These are phyloP conservation scores for Acanthochlamys bracteata DNA, from an alignment of 106 monocot genomes.

Conservation along the genomic window DNA sequence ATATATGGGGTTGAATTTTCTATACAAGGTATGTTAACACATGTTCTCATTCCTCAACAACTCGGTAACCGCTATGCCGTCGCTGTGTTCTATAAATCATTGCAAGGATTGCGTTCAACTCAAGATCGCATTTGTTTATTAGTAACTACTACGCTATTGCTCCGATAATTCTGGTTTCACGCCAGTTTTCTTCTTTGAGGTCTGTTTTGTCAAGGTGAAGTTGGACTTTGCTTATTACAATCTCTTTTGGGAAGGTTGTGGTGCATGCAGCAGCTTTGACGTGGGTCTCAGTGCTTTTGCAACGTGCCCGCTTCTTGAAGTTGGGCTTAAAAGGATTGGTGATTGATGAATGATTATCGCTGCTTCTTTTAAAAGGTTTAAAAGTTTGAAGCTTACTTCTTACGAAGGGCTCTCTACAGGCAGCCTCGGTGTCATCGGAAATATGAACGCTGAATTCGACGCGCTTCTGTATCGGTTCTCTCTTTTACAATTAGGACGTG, in stretches of 20 bases:
- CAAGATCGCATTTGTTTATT: slow-evolving; percentile 46
- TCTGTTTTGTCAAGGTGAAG: slow-evolving; percentile 66
- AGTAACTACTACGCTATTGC: slow-evolving; percentile 80
- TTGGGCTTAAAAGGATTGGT: slow-evolving; percentile 80
- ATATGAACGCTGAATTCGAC: too few species aligned
- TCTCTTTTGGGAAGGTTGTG: slow-evolving; percentile 68
- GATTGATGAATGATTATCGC: slow-evolving; percentile 68
- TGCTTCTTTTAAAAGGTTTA: slow-evolving; percentile 47
- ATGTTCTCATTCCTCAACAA: slow-evolving; percentile 53
- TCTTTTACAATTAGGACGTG: too few species aligned
- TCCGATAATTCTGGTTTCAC: slow-evolving; percentile 25
- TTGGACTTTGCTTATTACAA: slow-evolving; percentile 90
- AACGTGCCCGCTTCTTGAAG: slow-evolving; percentile 58
- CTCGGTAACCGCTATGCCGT: slow-evolving; percentile 52
- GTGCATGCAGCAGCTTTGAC: slow-evolving; percentile 50
- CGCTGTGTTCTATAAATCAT: slow-evolving; percentile 41
- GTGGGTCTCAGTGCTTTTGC: slow-evolving; percentile 63
- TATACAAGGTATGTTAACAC: slow-evolving; percentile 76
- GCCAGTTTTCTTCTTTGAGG: slow-evolving; percentile 43
- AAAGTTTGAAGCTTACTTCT: slow-evolving; percentile 29
- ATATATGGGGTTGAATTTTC: slow-evolving; percentile 13
- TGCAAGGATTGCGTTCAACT: slow-evolving; percentile 34
- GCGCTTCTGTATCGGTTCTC: too few species aligned
- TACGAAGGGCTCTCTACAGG: slow-evolving; percentile 76
- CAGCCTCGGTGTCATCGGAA: slow-evolving; percentile 65